Base-by-base conservation (phyloP, 1,139 yeast genomes). In the Yamadazyma dendronema region DNA sequence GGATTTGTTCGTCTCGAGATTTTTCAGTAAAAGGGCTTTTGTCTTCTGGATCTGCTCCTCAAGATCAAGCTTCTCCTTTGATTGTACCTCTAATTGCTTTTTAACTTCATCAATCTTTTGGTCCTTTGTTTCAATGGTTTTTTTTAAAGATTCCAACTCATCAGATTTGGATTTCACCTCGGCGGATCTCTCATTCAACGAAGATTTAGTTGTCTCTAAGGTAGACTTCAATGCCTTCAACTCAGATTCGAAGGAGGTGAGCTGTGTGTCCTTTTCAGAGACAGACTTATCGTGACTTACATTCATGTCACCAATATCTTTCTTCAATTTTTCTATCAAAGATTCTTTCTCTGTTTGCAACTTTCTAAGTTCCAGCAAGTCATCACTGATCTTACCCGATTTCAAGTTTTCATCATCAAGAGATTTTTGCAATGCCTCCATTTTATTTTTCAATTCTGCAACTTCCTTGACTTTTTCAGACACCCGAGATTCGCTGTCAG, bases 61-160 rank as follows among this genome's bases (percentile, higher is more conserved):
- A 9, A 27, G 28, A 2, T 7, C 27, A 10, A 28, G n/a, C 23
- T 31, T 35, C 24, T 29, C 29, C 11, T 26, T 14, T 6, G 16
- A 6, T 8, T 5, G 17, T 13, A 6, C 11, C 10, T 6, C 16
- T 6, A 26, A 8, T 14, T 26, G 12, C 29, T 12, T 4, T 12
- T 24, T 12, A 11, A 24, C 12, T n/a, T 11, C 17, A 22, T 42
- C 38, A 17, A 32, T 35, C 10, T 13, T 4, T 30, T 42, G 42
- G 15, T 37, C 30, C 2, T 13, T 27, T 23, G 35, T 37, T 9
- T 16, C 17, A 3, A 35, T 14, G 8, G 24, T 31, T 24, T 36
- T 24, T 13, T 29, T 30, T 5, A 34, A 23, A 1, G 26, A 17
- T n/a, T 32, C 38, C 11, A 25, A 13, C 14, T 40, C 24, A 9